phyloP scores from a whole-genome alignment of 805 yeast genomes.

The Lipomyces mesembrius region DNA sequence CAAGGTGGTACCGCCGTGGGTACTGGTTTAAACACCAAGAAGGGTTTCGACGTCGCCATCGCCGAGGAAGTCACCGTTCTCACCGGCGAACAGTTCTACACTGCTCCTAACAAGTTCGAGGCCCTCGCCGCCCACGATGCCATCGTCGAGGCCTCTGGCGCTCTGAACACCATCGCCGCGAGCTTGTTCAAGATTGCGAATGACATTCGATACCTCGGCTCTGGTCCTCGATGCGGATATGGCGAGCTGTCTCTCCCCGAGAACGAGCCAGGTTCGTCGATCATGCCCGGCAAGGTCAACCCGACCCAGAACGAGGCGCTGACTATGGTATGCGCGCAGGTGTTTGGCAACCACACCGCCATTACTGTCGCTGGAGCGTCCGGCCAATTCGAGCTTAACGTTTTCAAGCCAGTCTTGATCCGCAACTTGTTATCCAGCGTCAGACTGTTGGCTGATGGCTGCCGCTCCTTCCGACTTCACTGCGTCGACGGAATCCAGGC shows the following conservation, averaged over 20 bases:
- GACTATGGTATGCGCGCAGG: slow-evolving; percentile 98
- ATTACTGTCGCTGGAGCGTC: slow-evolving; percentile 98
- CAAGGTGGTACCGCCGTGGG: slow-evolving; percentile 99
- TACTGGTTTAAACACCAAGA: slow-evolving; percentile 93
- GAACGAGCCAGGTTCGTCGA: slow-evolving; percentile 98
- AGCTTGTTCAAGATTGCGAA: slow-evolving; percentile 96
- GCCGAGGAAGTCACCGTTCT: slow-evolving; percentile 84
- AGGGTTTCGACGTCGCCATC: slow-evolving; percentile 84
- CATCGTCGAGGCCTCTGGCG: slow-evolving; percentile 96
- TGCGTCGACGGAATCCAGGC: slow-evolving; percentile 96
- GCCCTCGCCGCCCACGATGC: slow-evolving; percentile 99
- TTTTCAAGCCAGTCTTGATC: slow-evolving; percentile 93
- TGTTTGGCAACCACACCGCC: slow-evolving; percentile 93
- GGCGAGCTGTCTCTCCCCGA: slow-evolving; percentile 95
- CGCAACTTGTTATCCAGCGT: slow-evolving; percentile 86
- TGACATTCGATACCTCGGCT: slow-evolving; percentile 96
- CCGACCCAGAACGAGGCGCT: slow-evolving; percentile 99
- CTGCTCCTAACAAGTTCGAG: slow-evolving; percentile 99
- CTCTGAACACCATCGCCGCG: slow-evolving; percentile 90
- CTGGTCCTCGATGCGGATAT: slow-evolving; percentile 99
- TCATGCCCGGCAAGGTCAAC: slow-evolving; percentile 99
- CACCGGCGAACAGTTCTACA: slow-evolving; percentile 85
- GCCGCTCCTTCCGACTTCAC: slow-evolving; percentile 85
- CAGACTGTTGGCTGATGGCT: slow-evolving; percentile 87
- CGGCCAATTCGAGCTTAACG: slow-evolving; percentile 98